These are phyloP conservation scores for Barnettozyma siamensis DNA, from an alignment of 805 yeast genomes.

Conservation along the genomic window DNA sequence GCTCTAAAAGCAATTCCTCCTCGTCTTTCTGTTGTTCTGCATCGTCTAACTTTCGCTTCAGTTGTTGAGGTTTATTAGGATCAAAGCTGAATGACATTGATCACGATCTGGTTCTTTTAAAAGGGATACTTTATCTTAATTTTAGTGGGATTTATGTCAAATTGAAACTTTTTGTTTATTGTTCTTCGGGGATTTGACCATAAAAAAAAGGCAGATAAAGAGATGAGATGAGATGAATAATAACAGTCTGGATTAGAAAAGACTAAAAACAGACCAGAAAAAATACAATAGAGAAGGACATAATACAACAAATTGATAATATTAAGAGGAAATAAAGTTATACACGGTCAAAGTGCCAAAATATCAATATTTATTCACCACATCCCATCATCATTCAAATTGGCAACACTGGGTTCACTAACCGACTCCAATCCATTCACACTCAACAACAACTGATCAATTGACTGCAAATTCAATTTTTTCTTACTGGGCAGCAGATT, in stretches of 20 bases:
- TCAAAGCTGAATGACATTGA: constrained; percentile 14
- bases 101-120: no score
- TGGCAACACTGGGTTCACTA: constrained; percentile 15
- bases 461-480: constrained; percentile 9
- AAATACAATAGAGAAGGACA: no score
- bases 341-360: no score
- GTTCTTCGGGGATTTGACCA: neutral
- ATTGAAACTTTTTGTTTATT: no score
- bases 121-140: no score
- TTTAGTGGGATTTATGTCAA: no score
- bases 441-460: constrained; percentile 12
- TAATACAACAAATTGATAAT: no score
- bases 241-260: no score
- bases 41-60: neutral
- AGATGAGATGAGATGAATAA: no score
- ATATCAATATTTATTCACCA: no score
- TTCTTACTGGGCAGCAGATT: constrained; percentile 25
- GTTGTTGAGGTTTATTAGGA: constrained; percentile 18
- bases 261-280: no score
- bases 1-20: constrained; percentile 19
- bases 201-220: neutral
- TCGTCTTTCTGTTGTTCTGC: constrained; percentile 6
- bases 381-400: constrained; percentile 23
- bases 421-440: constrained; percentile 18
- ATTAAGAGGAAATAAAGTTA: no score